Percentiles rank a stretch among this genome's conserved stretches.
phyloP scores from a whole-genome alignment of 768 basidiomycete genomes.

The Mycena galopus region DNA sequence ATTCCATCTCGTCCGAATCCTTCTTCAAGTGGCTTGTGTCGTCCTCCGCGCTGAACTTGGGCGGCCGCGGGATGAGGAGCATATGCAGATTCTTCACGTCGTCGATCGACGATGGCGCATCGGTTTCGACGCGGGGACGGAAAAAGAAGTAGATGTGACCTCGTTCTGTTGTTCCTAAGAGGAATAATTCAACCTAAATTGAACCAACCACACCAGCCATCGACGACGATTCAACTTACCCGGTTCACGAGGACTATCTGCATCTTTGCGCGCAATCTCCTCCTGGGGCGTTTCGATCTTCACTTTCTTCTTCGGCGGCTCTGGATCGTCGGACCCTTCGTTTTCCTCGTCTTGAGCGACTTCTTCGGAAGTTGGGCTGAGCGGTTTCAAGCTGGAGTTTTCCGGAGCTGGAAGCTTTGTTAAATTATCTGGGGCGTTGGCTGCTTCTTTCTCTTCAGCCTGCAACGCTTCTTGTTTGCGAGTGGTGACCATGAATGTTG shows the following conservation, averaged over 20 bases:
- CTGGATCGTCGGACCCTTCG: constrained; percentile 18
- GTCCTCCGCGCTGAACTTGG: constrained; percentile 51
- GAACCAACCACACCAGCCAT: neutral
- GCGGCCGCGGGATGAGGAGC: constrained; percentile 68
- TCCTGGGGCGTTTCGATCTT: constrained; percentile 39
- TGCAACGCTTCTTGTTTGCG: constrained; percentile 41
- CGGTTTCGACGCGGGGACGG: constrained; percentile 66
- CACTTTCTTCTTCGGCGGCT: constrained; percentile 43
- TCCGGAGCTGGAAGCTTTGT: constrained; percentile 24
- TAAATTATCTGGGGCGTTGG: constrained; percentile 25
- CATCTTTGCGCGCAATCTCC: constrained; percentile 27
- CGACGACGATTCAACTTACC: constrained; percentile 24
- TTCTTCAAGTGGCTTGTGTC: constrained; percentile 32
- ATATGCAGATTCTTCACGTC: constrained; percentile 72
- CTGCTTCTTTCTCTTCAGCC: constrained; percentile 5
- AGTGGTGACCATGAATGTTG: constrained; percentile 50
- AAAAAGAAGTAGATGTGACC: constrained; percentile 78
- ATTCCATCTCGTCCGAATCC: constrained; percentile 54
- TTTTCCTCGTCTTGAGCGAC: constrained; percentile 31
- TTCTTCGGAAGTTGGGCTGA: constrained; percentile 24
- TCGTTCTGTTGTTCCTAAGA: constrained; percentile 65
- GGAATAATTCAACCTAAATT: neutral
- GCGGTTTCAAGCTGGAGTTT: constrained; percentile 21
- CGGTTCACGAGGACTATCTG: constrained; percentile 32
- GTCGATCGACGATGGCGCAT: constrained; percentile 67